Base-by-base conservation (phyloP, 2,329 filamentous ascomycete species). In the Bipolaris bicolor region DNA sequence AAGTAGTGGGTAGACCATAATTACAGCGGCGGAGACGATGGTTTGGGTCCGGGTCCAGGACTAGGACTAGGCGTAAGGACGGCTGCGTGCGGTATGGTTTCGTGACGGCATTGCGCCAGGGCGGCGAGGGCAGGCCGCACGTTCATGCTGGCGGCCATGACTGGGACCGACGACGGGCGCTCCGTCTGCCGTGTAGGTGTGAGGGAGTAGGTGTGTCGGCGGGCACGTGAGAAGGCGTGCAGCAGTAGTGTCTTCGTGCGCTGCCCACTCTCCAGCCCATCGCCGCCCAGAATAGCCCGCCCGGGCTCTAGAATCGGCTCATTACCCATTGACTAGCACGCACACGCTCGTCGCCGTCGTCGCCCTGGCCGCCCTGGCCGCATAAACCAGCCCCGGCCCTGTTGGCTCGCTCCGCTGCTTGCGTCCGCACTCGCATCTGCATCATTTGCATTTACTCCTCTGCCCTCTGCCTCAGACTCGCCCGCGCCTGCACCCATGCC, bases 401-500 rank as follows among this genome's bases (percentile, higher is more conserved):
- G 37, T 50, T 44, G 18, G 40, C 41, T 59, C 55, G 53, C 47
- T 37, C 44, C 44, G 50, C 31, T 49, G 39, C 39, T 20, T 46
- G 29, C 44, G 7, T 34, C 22, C 18, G 44, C 44, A 29, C 18
- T 47, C 22, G 29, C 29, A n/a, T 34, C 15, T 45, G 47, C 24
- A 52, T 40, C 24, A 52, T 40, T 41, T 48, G 49, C 43, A 60
- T 58, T 48, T 31, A 31, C 29, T 31, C 52, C 29, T 49, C 37
- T 49, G 46, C 46, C 40, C 10, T 24, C 20, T 43, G 49, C 50
- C 43, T 61, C 51, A 57, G 36, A 57, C 49, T 37, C 48, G 24
- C 40, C 34, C 16, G 16, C 43, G 43, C 43, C 51, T 43, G 55
- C 41, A 52, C 57, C 48, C 60, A 53, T 49, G 51, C 55, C 53